Base-by-base conservation (phyloP, 495 filamentous ascomycete genomes). In the Podospora anserina region DNA sequence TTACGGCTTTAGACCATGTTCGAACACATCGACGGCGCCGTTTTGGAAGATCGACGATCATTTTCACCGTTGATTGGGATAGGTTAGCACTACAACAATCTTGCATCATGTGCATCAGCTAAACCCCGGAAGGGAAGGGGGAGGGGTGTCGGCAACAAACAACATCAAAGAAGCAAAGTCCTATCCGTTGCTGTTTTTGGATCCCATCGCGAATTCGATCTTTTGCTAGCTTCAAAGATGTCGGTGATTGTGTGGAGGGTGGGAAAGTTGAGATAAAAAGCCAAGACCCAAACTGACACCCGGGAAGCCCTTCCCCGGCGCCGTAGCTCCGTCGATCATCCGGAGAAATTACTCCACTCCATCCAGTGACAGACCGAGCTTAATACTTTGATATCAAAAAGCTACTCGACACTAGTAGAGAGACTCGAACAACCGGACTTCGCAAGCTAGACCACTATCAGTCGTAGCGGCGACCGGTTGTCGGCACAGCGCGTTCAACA, bases 261-360 rank as follows among this genome's bases (percentile, higher is more conserved):
- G 5, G 7, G 30, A 5, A 32, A 23, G 23, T 23, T 32, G 4
- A 32, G 7, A 32, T 32, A 32, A 32, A 49, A 13, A 49, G 39
- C 39, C 39, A 49, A 49, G 39, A 49, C 2, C 7, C 7, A 49
- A 49, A 16, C 6, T 32, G 39, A 18, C 39, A 32, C 39, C 15
- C 39, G 0, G 39, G 55, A 13, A n/a, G 6, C 20, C 20, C 55
- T 26, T 58, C 23, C 55, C 55, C 55, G n/a, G 55, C 11, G 13
- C 55, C 23, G 55, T 58, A 20, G n/a, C 55, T 58, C 11, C n/a
- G 55, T 58, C 55, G n/a, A 58, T 58, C 55, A 58, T 58, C 55
- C 55, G 55, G 55, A 58, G 55, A 58, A 58, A 58, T 58, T 58
- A 58, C 19, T 26, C 55, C 55, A 19, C 55, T 20, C 55, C 55